Evolutionary conservation across 495 filamentous ascomycete genomes (phyloP).

Genomic region (Corynascus novoguineensis): DNA sequence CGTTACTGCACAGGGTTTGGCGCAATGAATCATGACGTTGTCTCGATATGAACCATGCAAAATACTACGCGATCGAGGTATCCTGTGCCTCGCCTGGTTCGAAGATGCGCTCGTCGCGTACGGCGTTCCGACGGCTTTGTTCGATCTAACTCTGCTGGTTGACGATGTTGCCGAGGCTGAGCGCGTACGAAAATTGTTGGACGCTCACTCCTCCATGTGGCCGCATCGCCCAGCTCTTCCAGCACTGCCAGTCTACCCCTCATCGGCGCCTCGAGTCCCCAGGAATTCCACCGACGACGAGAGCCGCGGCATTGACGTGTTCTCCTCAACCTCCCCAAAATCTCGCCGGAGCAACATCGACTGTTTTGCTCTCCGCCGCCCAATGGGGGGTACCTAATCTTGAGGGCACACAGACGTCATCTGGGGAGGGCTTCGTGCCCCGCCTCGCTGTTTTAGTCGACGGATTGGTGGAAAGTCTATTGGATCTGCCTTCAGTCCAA

Average conservation of each 20-base stretch:
- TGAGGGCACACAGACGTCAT: background rate
- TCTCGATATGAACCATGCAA: background rate
- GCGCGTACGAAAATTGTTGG: background rate
- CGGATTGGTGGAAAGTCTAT: background rate
- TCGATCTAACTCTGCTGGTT: constrained; percentile 1
- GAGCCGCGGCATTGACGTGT: background rate
- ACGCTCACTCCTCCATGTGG: background rate
- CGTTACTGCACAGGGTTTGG: background rate
- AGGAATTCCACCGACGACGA: background rate
- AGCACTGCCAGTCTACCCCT: background rate
- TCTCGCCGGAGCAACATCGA: background rate
- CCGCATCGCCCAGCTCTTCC: background rate
- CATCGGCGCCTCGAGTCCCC: background rate
- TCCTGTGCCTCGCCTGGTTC: background rate
- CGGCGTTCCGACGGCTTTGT: constrained; percentile 1
- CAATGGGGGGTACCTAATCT: background rate
- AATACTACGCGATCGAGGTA: background rate
- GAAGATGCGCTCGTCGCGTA: background rate
- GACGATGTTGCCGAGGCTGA: background rate
- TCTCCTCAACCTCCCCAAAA: background rate
- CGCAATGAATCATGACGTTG: background rate
- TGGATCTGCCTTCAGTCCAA: background rate
- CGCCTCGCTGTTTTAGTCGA: background rate
- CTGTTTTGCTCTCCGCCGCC: background rate
- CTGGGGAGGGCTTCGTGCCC: background rate